phyloP scores from a whole-genome alignment of 805 yeast species.

The Nakazawaea wickerhamii region DNA sequence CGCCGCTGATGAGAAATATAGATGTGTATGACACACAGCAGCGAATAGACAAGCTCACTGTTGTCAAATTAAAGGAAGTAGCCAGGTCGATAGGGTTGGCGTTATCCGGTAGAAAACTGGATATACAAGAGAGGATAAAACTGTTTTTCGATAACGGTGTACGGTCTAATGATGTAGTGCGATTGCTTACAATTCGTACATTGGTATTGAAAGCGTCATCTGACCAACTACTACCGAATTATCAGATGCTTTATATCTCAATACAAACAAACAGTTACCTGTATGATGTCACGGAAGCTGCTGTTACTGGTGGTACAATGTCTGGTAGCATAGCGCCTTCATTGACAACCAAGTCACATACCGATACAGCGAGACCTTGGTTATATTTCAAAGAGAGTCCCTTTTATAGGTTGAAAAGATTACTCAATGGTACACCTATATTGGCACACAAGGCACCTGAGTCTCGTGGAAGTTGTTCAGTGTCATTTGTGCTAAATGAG shows the following conservation, averaged over 20 bases:
- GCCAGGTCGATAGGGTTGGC: slow-evolving; percentile 46
- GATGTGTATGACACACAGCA: slow-evolving; percentile 23
- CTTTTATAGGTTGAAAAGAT: slow-evolving; percentile 45
- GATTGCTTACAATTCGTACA: slow-evolving; percentile 39
- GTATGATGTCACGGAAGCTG: slow-evolving; percentile 21
- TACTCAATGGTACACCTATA: slow-evolving; percentile 45
- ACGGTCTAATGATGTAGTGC: slow-evolving; percentile 32
- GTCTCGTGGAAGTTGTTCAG: slow-evolving; percentile 39
- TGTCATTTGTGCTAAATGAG: slow-evolving; percentile 37
- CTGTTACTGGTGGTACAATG: slow-evolving; percentile 6
- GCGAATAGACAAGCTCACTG: slow-evolving; percentile 34
- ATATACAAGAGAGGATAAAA: slow-evolving; percentile 48
- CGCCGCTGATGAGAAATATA: slow-evolving; percentile 15
- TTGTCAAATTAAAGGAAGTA: slow-evolving; percentile 47
- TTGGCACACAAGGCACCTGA: slow-evolving; percentile 34
- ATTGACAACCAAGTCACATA: not conserved
- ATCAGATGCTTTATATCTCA: slow-evolving; percentile 23
- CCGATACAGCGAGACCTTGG: slow-evolving; percentile 27
- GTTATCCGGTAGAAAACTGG: slow-evolving; percentile 55
- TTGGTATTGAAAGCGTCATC: slow-evolving; percentile 33
- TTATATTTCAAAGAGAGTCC: slow-evolving; percentile 49
- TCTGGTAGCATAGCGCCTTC: not conserved
- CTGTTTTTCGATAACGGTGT: slow-evolving; percentile 39
- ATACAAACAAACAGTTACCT: slow-evolving; percentile 17
- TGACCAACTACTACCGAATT: slow-evolving; percentile 34